phyloP scores from a whole-genome alignment of 176 grass and related monocot species.

The bread wheat (Triticum aestivum) region IWGSC_CS_RefSeq_v2.1 NC_057807.1:13762232-13762731 shows the following conservation, averaged over 20 bases:
- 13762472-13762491: not conserved
- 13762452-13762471: not conserved
- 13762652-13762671: not conserved
- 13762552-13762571: not conserved
- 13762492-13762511: not conserved
- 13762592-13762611: not conserved
- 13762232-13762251: not conserved
- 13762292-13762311: not conserved
- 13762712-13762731: not conserved
- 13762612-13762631: not conserved
- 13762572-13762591: not conserved
- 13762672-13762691: no score
- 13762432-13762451: not conserved
- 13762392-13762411: not conserved
- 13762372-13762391: no score
- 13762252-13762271: conserved; percentile 1
- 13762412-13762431: not conserved
- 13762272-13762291: not conserved
- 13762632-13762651: not conserved
- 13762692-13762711: not conserved
- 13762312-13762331: not conserved
- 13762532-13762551: not conserved
- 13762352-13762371: no score
- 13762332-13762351: not conserved
- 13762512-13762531: not conserved